Conservation (phyloP, 2,329 filamentous ascomycete genomes). For the Ceratocystis diversiconidia region DNA sequence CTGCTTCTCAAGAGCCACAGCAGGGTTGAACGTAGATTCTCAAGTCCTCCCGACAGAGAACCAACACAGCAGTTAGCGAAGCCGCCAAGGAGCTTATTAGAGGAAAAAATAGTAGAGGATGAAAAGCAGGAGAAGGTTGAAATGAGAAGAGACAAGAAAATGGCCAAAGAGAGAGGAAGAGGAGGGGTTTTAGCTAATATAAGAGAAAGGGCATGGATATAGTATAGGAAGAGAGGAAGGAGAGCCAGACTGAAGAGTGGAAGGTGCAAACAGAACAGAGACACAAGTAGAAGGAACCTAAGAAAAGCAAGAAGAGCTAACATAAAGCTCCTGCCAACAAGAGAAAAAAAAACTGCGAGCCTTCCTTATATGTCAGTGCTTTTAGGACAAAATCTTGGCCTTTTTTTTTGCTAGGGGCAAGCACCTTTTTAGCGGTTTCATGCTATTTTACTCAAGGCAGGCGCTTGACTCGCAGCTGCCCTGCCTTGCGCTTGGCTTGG, state of each 20-base stretch:
- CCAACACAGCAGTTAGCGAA: background rate
- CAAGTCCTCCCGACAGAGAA: background rate
- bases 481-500: background rate
- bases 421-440: background rate
- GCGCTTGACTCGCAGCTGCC: background rate
- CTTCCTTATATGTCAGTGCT: conserved; percentile 13
- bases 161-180: conserved; percentile 1
- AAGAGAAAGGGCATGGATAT: background rate
- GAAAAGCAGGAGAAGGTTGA: background rate
- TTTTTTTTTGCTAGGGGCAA: background rate
- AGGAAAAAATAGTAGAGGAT: background rate
- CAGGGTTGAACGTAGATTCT: conserved; percentile 4
- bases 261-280: background rate
- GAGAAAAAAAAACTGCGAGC: background rate
- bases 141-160: no score
- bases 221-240: background rate
- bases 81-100: background rate
- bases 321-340: background rate
- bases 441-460: background rate
- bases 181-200: background rate
- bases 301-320: background rate
- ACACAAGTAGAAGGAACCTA: background rate
- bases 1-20: background rate
- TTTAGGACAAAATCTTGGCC: background rate
- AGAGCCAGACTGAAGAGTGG: background rate